Evolutionary conservation across 164 flowering plant genomes (phyloP).

Genomic region (Macadamia tetraphylla): DNA sequence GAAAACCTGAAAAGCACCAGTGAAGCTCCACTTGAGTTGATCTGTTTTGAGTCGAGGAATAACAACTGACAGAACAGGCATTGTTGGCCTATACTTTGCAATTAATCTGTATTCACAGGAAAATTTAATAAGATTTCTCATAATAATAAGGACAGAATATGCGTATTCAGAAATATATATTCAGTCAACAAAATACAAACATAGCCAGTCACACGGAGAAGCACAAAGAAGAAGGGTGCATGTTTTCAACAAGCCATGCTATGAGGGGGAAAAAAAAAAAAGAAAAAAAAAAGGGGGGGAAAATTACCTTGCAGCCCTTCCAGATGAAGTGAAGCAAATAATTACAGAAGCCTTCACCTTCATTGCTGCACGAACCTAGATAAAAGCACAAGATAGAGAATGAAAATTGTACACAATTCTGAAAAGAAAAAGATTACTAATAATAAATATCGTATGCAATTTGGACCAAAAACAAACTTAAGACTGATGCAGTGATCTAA

Average conservation of each 20-base stretch:
- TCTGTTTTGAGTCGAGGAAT: conserved; percentile 80
- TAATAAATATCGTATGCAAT: neutral
- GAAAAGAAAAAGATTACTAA: neutral
- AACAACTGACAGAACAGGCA: conserved; percentile 90
- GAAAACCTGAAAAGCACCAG: conserved; percentile 86
- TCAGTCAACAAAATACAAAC: too few relatives aligned
- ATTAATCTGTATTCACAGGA: conserved; percentile 51
- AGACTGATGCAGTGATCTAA: neutral
- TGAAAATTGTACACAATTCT: too few relatives aligned
- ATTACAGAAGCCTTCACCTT: conserved; percentile 89
- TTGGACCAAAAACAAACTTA: neutral
- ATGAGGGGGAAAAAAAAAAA: too few relatives aligned
- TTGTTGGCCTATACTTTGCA: conserved; percentile 89
- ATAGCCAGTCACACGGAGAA: neutral
- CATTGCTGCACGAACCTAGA: conserved; percentile 78
- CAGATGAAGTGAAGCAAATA: conserved; percentile 82
- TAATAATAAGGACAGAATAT: neutral
- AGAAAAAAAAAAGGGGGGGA: conserved; percentile 6
- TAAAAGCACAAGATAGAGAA: neutral
- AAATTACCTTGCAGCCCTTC: conserved; percentile 85
- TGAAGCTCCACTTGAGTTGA: conserved; percentile 80
- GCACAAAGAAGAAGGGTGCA: neutral
- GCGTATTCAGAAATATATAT: neutral
- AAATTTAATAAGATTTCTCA: neutral
- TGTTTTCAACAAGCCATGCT: too few relatives aligned